Base-by-base conservation (phyloP, 768 basidiomycete genomes). In the Lentinula sp. region DNA sequence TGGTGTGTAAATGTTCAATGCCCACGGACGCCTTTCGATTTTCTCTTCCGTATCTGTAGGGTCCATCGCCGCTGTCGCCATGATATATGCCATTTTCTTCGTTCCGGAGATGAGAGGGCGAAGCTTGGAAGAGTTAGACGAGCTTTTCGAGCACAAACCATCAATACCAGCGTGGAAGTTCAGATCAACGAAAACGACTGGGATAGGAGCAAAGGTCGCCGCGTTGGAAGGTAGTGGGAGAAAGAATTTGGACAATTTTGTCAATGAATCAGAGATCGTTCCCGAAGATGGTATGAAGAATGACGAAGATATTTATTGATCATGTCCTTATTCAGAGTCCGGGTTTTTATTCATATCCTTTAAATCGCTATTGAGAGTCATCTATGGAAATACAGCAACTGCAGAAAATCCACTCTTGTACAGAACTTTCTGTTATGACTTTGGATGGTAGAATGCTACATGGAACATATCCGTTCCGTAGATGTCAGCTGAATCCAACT, bases 31-130 rank as follows among this genome's bases (percentile, higher is more conserved):
- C 10, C 4, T 31, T 42, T 21, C n/a, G 1, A 56, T 40, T 23
- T 23, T 42, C 21, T 35, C 13, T 21, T 6, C 37, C 1, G 23
- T 42, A 18, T 49, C 8, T 9, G 21, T 40, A 59, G 57, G 57
- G 13, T 59, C 57, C 34, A 59, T 59, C 35, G 57, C 57, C 7
- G 57, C 57, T 16, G 57, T 59, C 8, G 57, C 57, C 8, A 59
- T 59, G 57, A 4, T 59, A 13, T 59, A 49, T 50, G 45, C 57
- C 9, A 59, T 59, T 8, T 59, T 59, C 45, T 59, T 59, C 37
- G 57, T 59, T 45, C 57, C 57, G 35, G 57, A 59, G 57, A 59
- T 43, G 18, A 59, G 46, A 18, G 57, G 57, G 10, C 28, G 57
- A 28, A 48, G 45, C 16, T 40, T 59, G 45, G 57, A 59, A 59